phyloP scores from a whole-genome alignment of 2,329 filamentous ascomycete species.

The Berkeleyomyces basicola region DNA sequence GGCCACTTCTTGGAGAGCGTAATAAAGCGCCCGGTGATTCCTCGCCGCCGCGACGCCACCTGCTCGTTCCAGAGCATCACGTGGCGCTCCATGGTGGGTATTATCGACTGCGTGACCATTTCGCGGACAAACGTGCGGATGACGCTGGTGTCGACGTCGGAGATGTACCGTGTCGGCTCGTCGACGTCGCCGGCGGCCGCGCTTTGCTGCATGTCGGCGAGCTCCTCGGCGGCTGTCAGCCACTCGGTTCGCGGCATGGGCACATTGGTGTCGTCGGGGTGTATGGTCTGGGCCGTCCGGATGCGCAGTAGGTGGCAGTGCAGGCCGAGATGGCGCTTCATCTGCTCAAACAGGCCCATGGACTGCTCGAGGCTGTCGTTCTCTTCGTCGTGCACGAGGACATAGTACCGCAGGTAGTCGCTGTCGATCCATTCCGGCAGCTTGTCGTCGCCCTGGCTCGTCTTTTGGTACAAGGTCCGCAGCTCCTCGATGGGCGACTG shows the following conservation, averaged over 20 bases:
- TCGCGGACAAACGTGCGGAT: conserved; percentile 83
- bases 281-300: conserved; percentile 66
- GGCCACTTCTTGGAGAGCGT: conserved; percentile 83
- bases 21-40: conserved; percentile 84
- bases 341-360: conserved; percentile 84
- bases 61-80: conserved; percentile 94
- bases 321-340: conserved; percentile 95
- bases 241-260: conserved; percentile 70
- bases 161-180: conserved; percentile 61
- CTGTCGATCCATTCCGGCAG: conserved; percentile 77
- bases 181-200: conserved; percentile 49
- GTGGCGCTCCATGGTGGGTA: conserved; percentile 91
- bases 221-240: conserved; percentile 74
- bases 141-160: conserved; percentile 79
- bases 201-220: conserved; percentile 56
- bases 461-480: conserved; percentile 65
- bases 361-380: conserved; percentile 82
- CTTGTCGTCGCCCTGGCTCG: conserved; percentile 56
- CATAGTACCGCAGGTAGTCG: conserved; percentile 89
- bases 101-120: conserved; percentile 84
- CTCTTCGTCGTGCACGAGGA: conserved; percentile 92
- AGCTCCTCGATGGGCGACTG: conserved; percentile 72
- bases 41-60: conserved; percentile 75
- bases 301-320: conserved; percentile 86
- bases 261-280: conserved; percentile 82